Conservation (phyloP, 805 yeast genomes). For the Candida chilensis region DNA sequence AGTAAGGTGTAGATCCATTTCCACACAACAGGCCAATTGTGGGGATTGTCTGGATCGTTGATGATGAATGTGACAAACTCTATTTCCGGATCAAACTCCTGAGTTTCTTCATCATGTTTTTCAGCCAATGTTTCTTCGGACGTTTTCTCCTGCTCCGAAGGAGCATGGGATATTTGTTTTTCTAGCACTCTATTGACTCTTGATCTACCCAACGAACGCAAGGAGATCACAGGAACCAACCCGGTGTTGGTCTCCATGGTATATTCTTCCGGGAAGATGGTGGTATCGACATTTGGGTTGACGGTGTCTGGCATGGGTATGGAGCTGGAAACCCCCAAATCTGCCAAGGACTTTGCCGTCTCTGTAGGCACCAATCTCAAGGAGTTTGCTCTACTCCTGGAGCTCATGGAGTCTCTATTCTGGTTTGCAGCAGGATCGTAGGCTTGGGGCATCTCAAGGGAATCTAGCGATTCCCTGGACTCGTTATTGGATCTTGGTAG, state of each 20-base stretch:
- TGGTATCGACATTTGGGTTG: slow-evolving; percentile 31
- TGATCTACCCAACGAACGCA: slow-evolving; percentile 57
- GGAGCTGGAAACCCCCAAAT: slow-evolving; percentile 48
- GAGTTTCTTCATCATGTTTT: slow-evolving; percentile 13
- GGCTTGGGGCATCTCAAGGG: no score
- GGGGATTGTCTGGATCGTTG: slow-evolving; percentile 85
- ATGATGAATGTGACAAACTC: slow-evolving; percentile 79
- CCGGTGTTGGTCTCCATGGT: slow-evolving; percentile 85
- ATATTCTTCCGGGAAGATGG: slow-evolving; percentile 90
- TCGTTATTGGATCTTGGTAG: no score
- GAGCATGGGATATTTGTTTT: slow-evolving; percentile 12
- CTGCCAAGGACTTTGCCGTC: slow-evolving; percentile 60
- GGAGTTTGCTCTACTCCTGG: slow-evolving; percentile 7
- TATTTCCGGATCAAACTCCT: slow-evolving; percentile 50
- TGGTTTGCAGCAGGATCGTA: no score
- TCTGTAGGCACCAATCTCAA: slow-evolving; percentile 51
- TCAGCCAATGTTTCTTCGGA: slow-evolving; percentile 13
- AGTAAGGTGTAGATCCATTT: slow-evolving; percentile 64
- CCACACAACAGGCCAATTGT: slow-evolving; percentile 57
- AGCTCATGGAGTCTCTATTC: neutral
- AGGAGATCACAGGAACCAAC: slow-evolving; percentile 70
- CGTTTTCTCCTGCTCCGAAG: slow-evolving; percentile 9
- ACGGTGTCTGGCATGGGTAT: slow-evolving; percentile 41
- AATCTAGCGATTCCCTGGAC: no score
- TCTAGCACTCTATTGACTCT: slow-evolving; percentile 7